These are phyloP conservation scores for Solanum hybrid DNA, from an alignment of 305 asterid genomes.

Conservation along the genomic window DNA sequence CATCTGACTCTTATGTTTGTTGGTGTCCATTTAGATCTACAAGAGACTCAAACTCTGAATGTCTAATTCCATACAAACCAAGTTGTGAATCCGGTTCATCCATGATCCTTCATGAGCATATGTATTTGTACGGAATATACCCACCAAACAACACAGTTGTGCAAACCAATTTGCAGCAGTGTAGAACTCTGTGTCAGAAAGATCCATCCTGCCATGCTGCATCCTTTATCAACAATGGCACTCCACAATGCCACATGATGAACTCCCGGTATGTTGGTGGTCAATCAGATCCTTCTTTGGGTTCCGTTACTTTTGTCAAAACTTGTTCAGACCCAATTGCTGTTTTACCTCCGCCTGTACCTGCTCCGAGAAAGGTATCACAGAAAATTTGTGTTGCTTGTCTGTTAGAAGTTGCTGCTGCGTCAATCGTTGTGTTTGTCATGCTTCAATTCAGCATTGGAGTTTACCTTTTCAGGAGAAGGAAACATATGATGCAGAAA, in stretches of 20 bases:
- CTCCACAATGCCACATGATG: slow-evolving; percentile 23
- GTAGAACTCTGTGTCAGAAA: slow-evolving; percentile 21
- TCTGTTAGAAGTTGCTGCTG: slow-evolving; percentile 18
- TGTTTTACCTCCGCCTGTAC: slow-evolving; percentile 11
- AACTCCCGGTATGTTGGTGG: slow-evolving; percentile 32
- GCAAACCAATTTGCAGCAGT: slow-evolving; percentile 14
- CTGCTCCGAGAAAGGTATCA: slow-evolving; percentile 1
- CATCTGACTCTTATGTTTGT: slow-evolving; percentile 21
- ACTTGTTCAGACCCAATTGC: slow-evolving; percentile 34
- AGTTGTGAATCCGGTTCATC: slow-evolving; percentile 26
- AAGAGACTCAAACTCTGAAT: slow-evolving; percentile 17
- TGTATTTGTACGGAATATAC: slow-evolving; percentile 29
- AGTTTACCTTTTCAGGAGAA: slow-evolving; percentile 15
- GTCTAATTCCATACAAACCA: slow-evolving; percentile 25
- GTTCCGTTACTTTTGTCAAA: slow-evolving; percentile 24
- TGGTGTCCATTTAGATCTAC: slow-evolving; percentile 21
- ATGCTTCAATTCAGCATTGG: slow-evolving; percentile 25
- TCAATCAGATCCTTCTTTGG: slow-evolving; percentile 21
- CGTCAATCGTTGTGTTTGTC: slow-evolving; percentile 15
- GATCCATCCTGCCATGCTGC: slow-evolving; percentile 29
- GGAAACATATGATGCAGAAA: slow-evolving; percentile 5
- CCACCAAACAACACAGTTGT: slow-evolving; percentile 26
- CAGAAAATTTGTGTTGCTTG: slow-evolving; percentile 22
- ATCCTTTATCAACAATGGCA: slow-evolving; percentile 28
- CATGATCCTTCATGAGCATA: slow-evolving; percentile 20